Conservation (phyloP, 2,329 filamentous ascomycete species). For the Aspergillus ruber region DNA sequence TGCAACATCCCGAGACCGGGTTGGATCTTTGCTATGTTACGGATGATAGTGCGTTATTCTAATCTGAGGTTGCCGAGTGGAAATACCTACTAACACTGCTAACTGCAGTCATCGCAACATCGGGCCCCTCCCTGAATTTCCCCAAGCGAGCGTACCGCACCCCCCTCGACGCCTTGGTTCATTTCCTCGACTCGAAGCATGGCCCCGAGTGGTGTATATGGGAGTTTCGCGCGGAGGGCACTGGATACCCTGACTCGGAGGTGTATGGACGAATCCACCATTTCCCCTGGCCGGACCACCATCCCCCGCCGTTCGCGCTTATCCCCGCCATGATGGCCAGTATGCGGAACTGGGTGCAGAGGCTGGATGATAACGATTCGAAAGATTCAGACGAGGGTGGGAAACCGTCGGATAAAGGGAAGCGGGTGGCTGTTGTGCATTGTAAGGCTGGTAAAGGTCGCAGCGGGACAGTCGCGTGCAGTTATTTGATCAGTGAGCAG, state of each 20-base stretch:
- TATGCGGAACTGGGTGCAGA: slow-evolving; percentile 80
- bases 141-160: slow-evolving; percentile 91
- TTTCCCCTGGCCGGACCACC: slow-evolving; percentile 95
- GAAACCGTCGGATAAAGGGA: slow-evolving; percentile 24
- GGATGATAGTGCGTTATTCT: slow-evolving; percentile 50
- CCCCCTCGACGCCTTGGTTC: slow-evolving; percentile 77
- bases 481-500: slow-evolving; percentile 84
- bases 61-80: neutral
- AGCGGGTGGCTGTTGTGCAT: slow-evolving; percentile 80
- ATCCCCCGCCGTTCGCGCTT: slow-evolving; percentile 85
- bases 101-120: slow-evolving; percentile 58
- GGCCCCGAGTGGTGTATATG: slow-evolving; percentile 84
- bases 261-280: slow-evolving; percentile 82
- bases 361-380: slow-evolving; percentile 22
- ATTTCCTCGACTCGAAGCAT: slow-evolving; percentile 82
- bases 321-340: slow-evolving; percentile 84
- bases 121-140: slow-evolving; percentile 81
- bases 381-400: slow-evolving; percentile 18
- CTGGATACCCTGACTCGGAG: slow-evolving; percentile 85
- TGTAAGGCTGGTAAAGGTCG: slow-evolving; percentile 96
- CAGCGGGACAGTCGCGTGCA: slow-evolving; percentile 80
- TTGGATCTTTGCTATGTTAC: slow-evolving; percentile 96
- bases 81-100: too few relatives aligned
- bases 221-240: slow-evolving; percentile 96
- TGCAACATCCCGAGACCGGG: slow-evolving; percentile 76